Conservation (phyloP, 2,329 filamentous ascomycete species). For the Diaporthe citri region DNA sequence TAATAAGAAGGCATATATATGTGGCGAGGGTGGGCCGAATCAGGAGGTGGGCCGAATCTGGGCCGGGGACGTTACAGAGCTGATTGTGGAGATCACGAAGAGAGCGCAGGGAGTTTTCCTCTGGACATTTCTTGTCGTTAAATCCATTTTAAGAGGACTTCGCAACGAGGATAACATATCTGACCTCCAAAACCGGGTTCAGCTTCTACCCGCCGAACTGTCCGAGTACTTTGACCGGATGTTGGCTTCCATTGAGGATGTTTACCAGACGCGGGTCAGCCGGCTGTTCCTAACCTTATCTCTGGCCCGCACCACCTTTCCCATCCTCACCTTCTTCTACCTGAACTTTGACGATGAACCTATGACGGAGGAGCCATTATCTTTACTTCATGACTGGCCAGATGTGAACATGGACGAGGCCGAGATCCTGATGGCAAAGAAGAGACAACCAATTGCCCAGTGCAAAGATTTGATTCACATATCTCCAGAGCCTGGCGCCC, state of each 20-base stretch:
- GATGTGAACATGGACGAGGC: not conserved
- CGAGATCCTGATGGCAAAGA: not conserved
- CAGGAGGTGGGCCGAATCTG: no score
- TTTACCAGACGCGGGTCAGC: not conserved
- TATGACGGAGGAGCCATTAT: not conserved
- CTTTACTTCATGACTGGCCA: constrained; percentile 21
- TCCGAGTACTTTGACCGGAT: constrained; percentile 22
- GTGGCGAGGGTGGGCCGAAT: no score
- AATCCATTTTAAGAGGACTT: constrained; percentile 9
- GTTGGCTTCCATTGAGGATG: constrained; percentile 30
- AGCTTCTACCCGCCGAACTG: constrained; percentile 38
- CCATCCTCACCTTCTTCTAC: constrained; percentile 12
- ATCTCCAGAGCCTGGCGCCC: not conserved
- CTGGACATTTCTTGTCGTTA: constrained; percentile 39
- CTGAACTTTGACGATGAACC: constrained; percentile 21
- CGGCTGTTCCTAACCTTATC: constrained; percentile 22
- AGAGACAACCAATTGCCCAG: constrained; percentile 21
- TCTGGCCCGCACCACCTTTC: constrained; percentile 3
- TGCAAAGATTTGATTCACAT: constrained; percentile 32
- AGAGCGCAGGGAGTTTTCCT: constrained; percentile 40
- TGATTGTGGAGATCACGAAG: constrained; percentile 17
- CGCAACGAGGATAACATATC: constrained; percentile 34
- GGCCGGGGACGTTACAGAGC: not conserved
- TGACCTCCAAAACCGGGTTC: constrained; percentile 34
- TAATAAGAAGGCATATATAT: no score